A percentile compares a stretch with the other conserved stretches of the same genome.
phyloP scores from a whole-genome alignment of 768 basidiomycete species.

The Jaapia argillacea region DNA sequence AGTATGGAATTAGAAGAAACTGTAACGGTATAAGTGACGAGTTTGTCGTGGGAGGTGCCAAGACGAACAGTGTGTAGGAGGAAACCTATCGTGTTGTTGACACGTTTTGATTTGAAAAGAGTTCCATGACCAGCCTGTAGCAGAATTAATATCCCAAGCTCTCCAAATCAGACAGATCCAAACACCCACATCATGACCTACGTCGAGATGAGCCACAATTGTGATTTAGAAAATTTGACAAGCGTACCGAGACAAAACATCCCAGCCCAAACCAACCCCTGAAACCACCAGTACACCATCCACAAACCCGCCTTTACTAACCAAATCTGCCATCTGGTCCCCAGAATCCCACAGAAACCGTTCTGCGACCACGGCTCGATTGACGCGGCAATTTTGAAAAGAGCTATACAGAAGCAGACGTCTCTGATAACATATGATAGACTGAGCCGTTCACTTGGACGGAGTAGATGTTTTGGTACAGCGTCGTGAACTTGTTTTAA shows the following conservation, averaged over 20 bases:
- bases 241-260: slow-evolving; percentile 42
- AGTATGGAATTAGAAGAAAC: slow-evolving; percentile 20
- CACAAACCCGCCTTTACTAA: slow-evolving; percentile 28
- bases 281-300: slow-evolving; percentile 39
- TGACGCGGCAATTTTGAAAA: slow-evolving; percentile 33
- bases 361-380: slow-evolving; percentile 30
- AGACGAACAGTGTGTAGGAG: slow-evolving; percentile 18
- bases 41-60: neutral
- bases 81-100: slow-evolving; percentile 19
- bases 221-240: neutral
- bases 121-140: slow-evolving; percentile 19
- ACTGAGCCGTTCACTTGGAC: slow-evolving; percentile 26
- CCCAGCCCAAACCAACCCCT: slow-evolving; percentile 40
- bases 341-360: slow-evolving; percentile 29
- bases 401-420: slow-evolving; percentile 27
- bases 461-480: slow-evolving; percentile 42
- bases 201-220: neutral
- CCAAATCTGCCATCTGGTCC: slow-evolving; percentile 19
- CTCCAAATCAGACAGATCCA: neutral
- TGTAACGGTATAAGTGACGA: slow-evolving; percentile 1
- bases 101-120: slow-evolving; percentile 13
- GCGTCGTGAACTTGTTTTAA: slow-evolving; percentile 46
- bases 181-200: slow-evolving; percentile 13
- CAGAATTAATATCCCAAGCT: slow-evolving; percentile 3
- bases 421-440: slow-evolving; percentile 37